Conservation (phyloP, 2,329 filamentous ascomycete genomes). For the Periconia sp. region DNA sequence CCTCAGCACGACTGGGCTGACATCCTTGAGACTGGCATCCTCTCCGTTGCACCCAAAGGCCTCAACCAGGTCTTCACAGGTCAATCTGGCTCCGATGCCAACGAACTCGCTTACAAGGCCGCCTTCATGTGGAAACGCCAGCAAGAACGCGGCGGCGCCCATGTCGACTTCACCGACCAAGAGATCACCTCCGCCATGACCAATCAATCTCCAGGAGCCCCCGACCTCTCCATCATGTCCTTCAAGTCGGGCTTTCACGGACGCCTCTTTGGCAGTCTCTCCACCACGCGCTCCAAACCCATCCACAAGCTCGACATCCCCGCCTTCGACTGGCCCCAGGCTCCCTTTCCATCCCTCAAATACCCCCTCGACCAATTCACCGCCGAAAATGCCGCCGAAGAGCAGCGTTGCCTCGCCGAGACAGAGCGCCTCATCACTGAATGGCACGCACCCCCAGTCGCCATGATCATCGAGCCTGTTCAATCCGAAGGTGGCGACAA, state of each 20-base stretch:
- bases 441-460: conserved; percentile 78
- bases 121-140: conserved; percentile 92
- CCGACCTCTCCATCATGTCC: conserved; percentile 80
- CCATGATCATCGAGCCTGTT: conserved; percentile 84
- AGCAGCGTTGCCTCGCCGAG: conserved; percentile 78
- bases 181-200: conserved; percentile 77
- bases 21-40: conserved; percentile 76
- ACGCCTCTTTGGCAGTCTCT: conserved; percentile 82
- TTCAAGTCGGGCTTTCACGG: conserved; percentile 91
- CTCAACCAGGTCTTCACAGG: conserved; percentile 88
- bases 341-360: conserved; percentile 80
- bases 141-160: conserved; percentile 73
- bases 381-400: conserved; percentile 78
- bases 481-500: conserved; percentile 95
- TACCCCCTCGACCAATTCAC: conserved; percentile 82
- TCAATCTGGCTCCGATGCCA: conserved; percentile 86
- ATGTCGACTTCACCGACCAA: conserved; percentile 76
- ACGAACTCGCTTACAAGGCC: conserved; percentile 93
- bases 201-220: conserved; percentile 77
- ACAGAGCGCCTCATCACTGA: conserved; percentile 79
- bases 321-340: conserved; percentile 92
- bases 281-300: conserved; percentile 87
- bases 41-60: conserved; percentile 80
- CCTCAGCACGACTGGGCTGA: conserved; percentile 81
- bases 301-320: conserved; percentile 96